Conservation (phyloP, 257 asterid species). For the Solanum etuberosum region DNA sequence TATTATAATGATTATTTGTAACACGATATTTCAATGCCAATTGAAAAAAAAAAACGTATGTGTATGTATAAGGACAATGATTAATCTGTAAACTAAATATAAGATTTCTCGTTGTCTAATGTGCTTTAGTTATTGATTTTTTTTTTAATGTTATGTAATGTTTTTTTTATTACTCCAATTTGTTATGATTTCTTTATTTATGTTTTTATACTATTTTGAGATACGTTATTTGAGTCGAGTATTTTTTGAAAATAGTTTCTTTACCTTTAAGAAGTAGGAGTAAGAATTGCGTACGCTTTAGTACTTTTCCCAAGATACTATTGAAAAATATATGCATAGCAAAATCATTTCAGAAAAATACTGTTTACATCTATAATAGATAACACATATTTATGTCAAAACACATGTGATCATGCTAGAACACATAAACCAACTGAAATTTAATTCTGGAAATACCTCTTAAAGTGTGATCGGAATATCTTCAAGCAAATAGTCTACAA, state of each 20-base stretch:
- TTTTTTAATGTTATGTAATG: neutral
- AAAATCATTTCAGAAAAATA: too few relatives aligned
- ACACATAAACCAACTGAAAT: neutral
- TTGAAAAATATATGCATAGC: too few relatives aligned
- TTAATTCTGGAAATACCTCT: neutral
- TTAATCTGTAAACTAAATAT: neutral
- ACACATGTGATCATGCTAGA: neutral
- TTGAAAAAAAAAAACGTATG: neutral
- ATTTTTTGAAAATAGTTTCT: neutral
- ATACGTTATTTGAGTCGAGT: neutral
- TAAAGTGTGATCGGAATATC: neutral
- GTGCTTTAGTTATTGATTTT: neutral
- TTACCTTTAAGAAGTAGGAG: neutral
- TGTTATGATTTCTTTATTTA: neutral
- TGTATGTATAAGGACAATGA: neutral
- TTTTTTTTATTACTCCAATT: neutral
- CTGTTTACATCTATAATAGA: neutral
- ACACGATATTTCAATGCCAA: neutral
- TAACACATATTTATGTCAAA: neutral
- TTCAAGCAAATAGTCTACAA: too few relatives aligned
- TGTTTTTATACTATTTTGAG: neutral
- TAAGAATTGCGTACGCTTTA: neutral
- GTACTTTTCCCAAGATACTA: too few relatives aligned
- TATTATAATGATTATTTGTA: neutral
- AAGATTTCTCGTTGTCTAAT: neutral